Percentiles rank a stretch among this genome's conserved stretches.
phyloP scores from a whole-genome alignment of 2,329 filamentous ascomycete species.

The Mariannaea elegans region DNA sequence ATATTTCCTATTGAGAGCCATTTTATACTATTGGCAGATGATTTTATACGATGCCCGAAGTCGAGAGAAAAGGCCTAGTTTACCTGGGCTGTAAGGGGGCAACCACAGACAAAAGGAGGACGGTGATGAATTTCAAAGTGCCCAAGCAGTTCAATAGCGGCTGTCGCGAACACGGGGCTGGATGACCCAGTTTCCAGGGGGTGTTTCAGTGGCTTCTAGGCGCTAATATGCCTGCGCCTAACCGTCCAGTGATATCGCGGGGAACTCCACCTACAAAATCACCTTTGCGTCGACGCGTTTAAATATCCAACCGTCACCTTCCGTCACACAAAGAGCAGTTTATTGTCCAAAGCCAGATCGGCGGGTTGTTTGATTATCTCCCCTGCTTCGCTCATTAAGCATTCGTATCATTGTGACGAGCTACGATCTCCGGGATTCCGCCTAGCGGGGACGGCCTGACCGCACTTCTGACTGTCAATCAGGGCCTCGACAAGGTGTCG shows the following conservation, averaged over 20 bases:
- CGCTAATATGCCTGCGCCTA: constrained; percentile 10
- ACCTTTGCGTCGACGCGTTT: constrained; percentile 22
- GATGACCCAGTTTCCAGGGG: constrained; percentile 17
- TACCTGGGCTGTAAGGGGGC: background rate
- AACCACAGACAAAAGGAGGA: constrained; percentile 2
- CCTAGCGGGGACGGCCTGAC: background rate
- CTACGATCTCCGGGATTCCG: background rate
- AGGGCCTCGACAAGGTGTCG: background rate
- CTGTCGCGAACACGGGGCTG: constrained; percentile 6
- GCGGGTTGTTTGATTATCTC: too few relatives aligned
- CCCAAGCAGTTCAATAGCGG: background rate
- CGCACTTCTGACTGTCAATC: background rate
- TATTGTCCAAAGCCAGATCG: too few relatives aligned
- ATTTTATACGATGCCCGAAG: constrained; percentile 2
- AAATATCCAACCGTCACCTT: background rate
- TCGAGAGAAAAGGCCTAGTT: background rate
- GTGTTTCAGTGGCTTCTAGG: constrained; percentile 8
- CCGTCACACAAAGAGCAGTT: background rate
- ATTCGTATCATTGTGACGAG: background rate
- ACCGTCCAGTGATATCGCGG: constrained; percentile 5
- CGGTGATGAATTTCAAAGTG: background rate
- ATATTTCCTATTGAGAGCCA: constrained; percentile 84
- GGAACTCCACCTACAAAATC: constrained; percentile 4
- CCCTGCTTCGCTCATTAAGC: background rate
- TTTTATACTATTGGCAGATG: constrained; percentile 44